Base-by-base conservation (phyloP, 139 green algal genomes). In the Mychonastes homosphaera region DNA sequence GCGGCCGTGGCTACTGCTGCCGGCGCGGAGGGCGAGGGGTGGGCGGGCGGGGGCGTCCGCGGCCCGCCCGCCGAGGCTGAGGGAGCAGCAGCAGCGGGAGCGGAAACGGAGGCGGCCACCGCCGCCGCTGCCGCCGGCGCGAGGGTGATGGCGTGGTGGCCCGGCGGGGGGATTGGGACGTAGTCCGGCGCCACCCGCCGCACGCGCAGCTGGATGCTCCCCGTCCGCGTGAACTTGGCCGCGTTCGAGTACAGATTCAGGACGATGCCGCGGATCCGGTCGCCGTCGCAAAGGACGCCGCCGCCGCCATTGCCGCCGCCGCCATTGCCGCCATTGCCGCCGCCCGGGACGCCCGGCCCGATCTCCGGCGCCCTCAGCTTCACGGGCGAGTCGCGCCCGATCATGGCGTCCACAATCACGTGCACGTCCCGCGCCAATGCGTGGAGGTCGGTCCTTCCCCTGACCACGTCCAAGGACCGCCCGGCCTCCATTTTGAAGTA, bases 231-330 rank as follows among this genome's bases (percentile, higher is more conserved):
- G 73, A 86, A 91, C 71, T 91, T 89, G 47, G 79, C 84, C 26
- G 84, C 84, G 49, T 93, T 93, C 36, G 79, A 87, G 75, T 85
- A 86, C 30, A 93, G 64, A 65, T 93, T 93, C 28, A 93, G 70
- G 36, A 93, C 76, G n/a, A 93, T 76, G 65, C 85, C 85, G 21
- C 75, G 69, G 63, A 93, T 52, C 45, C 58, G 47, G 35, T 56
- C 40, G 16, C 38, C 44, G 56, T 63, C 65, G 38, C 53, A 54
- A 30, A 52, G 53, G 1, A 62, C 53, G 23, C 26, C 30, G 33
- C 6, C 12, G 52, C n/a, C 12, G 26, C n/a, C 13, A 1, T 3
- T 28, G 10, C 19, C 3, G 9, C 21, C 18, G 19, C 29, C 6
- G 33, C 5, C 29, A 3, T 23, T n/a, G 33, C 51, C 4, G 51